Base-by-base conservation (phyloP, 73 alveolate genomes). In the Paraurostyla sp. region DNA sequence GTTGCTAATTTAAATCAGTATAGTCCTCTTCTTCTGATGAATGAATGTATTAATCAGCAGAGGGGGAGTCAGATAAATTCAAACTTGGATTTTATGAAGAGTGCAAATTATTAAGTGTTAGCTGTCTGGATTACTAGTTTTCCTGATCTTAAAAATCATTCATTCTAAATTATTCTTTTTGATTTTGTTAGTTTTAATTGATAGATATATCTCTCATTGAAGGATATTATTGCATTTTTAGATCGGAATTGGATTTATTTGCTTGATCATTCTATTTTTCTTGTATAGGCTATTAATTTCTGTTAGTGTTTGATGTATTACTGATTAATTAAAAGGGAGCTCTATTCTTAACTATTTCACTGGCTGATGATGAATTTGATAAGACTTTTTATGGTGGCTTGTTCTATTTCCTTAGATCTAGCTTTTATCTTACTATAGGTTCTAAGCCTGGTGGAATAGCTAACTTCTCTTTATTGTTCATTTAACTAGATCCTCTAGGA, bases 151-250 rank as follows among this genome's bases (percentile, higher is more conserved):
- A n/a, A n/a, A n/a, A n/a, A n/a, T n/a, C n/a, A n/a, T n/a, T n/a
- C 58, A 38, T 22, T 22, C 59, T 7, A 54, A n/a, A 54, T 54
- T 35, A n/a, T n/a, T n/a, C n/a, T n/a, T 54, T 54, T 13, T 54
- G 23, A n/a, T 13, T 54, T 13, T 54, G 41, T 22, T 38, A 58
- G 82, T 38, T 36, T 65, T 38, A 4, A 38, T 65, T 65, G n/a
- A 33, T 40, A 33, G 82, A 65, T 7, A 65, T 65, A 40, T 65
- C 82, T 38, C 82, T 65, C 82, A 65, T 65, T 1, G 82, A 65
- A 7, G 82, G 82, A 65, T 65, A 65, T 33, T 65, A 65, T n/a
- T 7, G 38, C 41, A 65, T 6, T 40, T 40, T 33, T 3, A 20
- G 32, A n/a, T n/a, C n/a, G n/a, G n/a, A n/a, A n/a, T n/a, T n/a